Evolutionary conservation across 805 yeast genomes (phyloP).

Genomic region (Saccharomyces eubayanus): DNA sequence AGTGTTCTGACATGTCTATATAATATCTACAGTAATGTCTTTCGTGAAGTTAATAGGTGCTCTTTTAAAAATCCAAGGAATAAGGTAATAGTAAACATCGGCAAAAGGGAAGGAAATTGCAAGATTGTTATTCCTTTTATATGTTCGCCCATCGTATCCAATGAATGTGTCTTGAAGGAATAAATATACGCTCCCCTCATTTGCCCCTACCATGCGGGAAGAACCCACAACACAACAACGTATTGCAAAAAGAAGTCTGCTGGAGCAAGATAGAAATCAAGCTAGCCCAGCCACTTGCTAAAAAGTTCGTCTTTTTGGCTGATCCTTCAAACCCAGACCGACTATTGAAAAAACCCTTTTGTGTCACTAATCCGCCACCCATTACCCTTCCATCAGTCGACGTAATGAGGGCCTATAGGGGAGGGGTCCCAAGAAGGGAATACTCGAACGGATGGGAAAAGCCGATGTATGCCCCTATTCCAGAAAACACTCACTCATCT

Average conservation of each 20-base stretch:
- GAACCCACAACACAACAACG: background rate
- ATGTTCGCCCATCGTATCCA: background rate
- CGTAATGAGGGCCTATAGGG: background rate
- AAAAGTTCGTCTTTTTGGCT: background rate
- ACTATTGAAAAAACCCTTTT: background rate
- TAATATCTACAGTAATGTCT: background rate
- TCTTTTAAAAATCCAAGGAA: too few relatives aligned
- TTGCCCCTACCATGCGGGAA: background rate
- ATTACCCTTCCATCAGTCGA: background rate
- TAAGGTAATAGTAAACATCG: background rate
- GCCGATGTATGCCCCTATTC: background rate
- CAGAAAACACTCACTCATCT: background rate
- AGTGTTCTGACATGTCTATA: slow-evolving; percentile 17
- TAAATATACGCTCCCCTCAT: background rate
- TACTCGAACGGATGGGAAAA: background rate
- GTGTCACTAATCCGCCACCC: background rate
- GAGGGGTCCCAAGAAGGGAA: background rate
- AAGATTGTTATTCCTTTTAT: background rate
- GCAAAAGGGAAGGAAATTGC: background rate
- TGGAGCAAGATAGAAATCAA: background rate
- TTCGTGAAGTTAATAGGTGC: too few relatives aligned
- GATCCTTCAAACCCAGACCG: background rate
- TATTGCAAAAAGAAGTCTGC: background rate
- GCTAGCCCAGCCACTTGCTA: background rate
- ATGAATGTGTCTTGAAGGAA: background rate